phyloP scores from a whole-genome alignment of 2,329 filamentous ascomycete species.

The Huntiella abstrusa region DNA sequence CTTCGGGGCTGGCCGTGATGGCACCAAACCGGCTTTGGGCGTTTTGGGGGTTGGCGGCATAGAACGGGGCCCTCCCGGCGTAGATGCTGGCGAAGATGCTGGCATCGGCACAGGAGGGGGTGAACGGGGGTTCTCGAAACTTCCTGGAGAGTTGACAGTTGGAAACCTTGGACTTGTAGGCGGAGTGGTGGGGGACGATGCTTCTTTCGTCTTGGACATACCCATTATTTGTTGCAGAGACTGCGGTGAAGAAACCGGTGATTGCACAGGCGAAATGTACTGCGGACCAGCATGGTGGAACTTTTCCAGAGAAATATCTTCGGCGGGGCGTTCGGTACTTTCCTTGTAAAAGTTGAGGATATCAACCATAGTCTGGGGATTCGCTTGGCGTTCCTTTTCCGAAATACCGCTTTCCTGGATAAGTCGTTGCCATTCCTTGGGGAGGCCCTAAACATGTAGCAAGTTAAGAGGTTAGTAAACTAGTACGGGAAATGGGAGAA shows the following conservation, averaged over 20 bases:
- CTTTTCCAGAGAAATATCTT: constrained; percentile 87
- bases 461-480: neutral
- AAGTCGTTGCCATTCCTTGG: constrained; percentile 93
- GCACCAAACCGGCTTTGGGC: constrained; percentile 39
- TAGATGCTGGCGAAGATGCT: constrained; percentile 11
- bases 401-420: constrained; percentile 92
- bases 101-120: constrained; percentile 62
- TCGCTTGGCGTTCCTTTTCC: constrained; percentile 86
- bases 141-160: constrained; percentile 66
- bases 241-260: constrained; percentile 30
- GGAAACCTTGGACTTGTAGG: constrained; percentile 76
- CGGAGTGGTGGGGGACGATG: constrained; percentile 46
- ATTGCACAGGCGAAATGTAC: constrained; percentile 25
- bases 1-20: constrained; percentile 69
- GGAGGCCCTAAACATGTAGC: constrained; percentile 49
- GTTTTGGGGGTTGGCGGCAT: constrained; percentile 25
- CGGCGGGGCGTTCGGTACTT: constrained; percentile 59
- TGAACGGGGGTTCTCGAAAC: constrained; percentile 90
- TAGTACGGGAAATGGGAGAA: neutral
- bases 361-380: constrained; percentile 87
- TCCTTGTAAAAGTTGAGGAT: constrained; percentile 97
- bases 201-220: constrained; percentile 23
- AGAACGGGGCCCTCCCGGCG: constrained; percentile 20
- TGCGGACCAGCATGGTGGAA: constrained; percentile 67
- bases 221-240: constrained; percentile 36